Evolutionary conservation across 768 basidiomycete species (phyloP).

Genomic region (Gloeostereum incarnatum): DNA sequence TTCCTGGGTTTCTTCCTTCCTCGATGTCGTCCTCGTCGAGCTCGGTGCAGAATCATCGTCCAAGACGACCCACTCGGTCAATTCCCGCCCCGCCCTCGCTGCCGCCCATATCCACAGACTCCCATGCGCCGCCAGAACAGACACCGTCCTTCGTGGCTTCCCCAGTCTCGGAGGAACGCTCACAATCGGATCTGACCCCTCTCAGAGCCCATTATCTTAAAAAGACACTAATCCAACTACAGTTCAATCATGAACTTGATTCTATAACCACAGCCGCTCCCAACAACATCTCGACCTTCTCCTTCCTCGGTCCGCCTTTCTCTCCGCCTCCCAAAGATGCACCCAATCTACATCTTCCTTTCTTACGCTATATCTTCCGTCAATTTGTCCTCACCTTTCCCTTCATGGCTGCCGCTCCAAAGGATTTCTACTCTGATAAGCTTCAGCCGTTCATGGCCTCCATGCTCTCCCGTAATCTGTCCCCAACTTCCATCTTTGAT

Average conservation of each 20-base stretch:
- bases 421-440: conserved; percentile 89
- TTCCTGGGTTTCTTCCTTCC: too few relatives aligned
- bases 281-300: conserved; percentile 56
- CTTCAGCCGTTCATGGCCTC: conserved; percentile 90
- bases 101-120: too few relatives aligned
- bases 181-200: conserved; percentile 51
- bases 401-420: conserved; percentile 83
- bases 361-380: conserved; percentile 83
- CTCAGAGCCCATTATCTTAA: conserved; percentile 97
- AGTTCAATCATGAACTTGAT: conserved; percentile 75
- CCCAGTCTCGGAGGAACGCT: background rate
- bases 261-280: conserved; percentile 42
- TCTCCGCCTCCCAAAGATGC: conserved; percentile 53
- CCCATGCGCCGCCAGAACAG: too few relatives aligned
- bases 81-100: too few relatives aligned
- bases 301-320: conserved; percentile 87
- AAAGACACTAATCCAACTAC: conserved; percentile 84
- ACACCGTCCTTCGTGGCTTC: too few relatives aligned
- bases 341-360: conserved; percentile 65
- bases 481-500: conserved; percentile 50
- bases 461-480: conserved; percentile 71
- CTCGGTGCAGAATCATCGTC: too few relatives aligned
- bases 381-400: conserved; percentile 94
- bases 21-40: too few relatives aligned
- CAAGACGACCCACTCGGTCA: too few relatives aligned